Conservation (phyloP, 148 eudicot genomes). For the Silene conica region DNA sequence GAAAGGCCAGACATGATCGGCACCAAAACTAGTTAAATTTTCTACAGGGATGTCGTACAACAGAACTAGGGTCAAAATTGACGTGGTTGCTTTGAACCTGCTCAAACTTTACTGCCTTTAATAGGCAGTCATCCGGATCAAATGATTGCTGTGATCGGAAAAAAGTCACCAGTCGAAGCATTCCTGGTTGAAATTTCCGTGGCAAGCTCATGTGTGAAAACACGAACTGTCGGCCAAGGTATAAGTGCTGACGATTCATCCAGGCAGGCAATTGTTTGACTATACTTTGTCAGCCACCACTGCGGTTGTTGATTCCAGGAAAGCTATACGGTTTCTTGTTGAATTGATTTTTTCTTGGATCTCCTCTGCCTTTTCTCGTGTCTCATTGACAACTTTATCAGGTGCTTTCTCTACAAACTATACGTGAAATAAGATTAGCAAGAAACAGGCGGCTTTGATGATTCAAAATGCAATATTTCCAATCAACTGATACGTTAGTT, state of each 20-base stretch:
- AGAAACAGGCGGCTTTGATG: not conserved
- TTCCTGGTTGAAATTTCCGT: not conserved
- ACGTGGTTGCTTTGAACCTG: not conserved
- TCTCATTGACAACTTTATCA: slow-evolving; percentile 60
- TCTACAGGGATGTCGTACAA: too few species aligned
- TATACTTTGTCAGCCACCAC: slow-evolving; percentile 39
- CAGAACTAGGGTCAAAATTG: too few species aligned
- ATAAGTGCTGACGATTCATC: not conserved
- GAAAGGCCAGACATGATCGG: too few species aligned
- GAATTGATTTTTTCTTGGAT: slow-evolving; percentile 78
- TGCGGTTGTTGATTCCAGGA: slow-evolving; percentile 61
- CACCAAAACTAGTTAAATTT: too few species aligned
- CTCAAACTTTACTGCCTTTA: too few species aligned
- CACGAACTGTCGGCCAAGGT: not conserved
- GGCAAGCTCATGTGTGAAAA: not conserved
- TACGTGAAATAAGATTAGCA: slow-evolving; percentile 2
- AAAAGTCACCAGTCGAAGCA: too few species aligned
- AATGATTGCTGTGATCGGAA: not conserved
- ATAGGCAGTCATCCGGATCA: not conserved
- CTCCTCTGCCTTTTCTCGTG: slow-evolving; percentile 77
- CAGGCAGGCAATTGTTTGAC: not conserved
- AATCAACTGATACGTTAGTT: not conserved
- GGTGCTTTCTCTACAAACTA: slow-evolving; percentile 98
- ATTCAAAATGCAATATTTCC: not conserved
- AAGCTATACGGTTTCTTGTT: slow-evolving; percentile 66